phyloP scores from a whole-genome alignment of 78 protist genomes.

The Tieghemostelium lacteum region DNA sequence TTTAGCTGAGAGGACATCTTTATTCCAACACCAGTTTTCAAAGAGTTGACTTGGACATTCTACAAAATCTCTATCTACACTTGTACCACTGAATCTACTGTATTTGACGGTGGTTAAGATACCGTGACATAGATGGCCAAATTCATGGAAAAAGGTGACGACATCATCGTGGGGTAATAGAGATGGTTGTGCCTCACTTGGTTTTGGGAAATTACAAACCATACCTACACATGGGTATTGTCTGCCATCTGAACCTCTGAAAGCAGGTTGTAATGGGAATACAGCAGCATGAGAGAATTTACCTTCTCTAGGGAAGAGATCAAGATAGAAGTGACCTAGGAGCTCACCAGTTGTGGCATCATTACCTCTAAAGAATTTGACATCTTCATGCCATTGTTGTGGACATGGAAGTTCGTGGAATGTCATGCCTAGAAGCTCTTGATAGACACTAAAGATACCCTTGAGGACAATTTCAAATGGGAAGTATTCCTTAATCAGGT shows the following conservation, averaged over 20 bases:
- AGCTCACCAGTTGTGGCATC: slow-evolving; percentile 28
- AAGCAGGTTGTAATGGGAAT: slow-evolving; percentile 33
- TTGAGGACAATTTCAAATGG: slow-evolving; percentile 76
- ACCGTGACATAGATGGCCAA: slow-evolving; percentile 75
- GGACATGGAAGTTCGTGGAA: slow-evolving; percentile 20
- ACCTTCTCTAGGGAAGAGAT: slow-evolving; percentile 88
- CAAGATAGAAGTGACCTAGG: slow-evolving; percentile 82
- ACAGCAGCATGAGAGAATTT: slow-evolving; percentile 84
- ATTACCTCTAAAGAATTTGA: slow-evolving; percentile 15
- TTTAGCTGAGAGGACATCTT: slow-evolving; percentile 24
- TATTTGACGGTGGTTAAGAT: slow-evolving; percentile 28
- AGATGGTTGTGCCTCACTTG: slow-evolving; percentile 74
- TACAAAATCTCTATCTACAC: slow-evolving; percentile 74
- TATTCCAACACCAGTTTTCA: slow-evolving; percentile 86
- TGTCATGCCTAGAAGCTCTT: slow-evolving; percentile 38
- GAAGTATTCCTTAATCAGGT: slow-evolving; percentile 61
- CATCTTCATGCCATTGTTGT: slow-evolving; percentile 69
- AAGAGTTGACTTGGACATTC: slow-evolving; percentile 84
- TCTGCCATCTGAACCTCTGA: not conserved
- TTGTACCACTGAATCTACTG: slow-evolving; percentile 72
- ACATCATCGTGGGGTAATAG: slow-evolving; percentile 80
- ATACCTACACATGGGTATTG: slow-evolving; percentile 44
- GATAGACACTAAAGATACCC: slow-evolving; percentile 63
- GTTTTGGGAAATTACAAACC: slow-evolving; percentile 78
- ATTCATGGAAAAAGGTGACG: slow-evolving; percentile 84